These are phyloP conservation scores for Globisporangium mamillatum DNA, from an alignment of 352 stramenopile species.

Conservation along the genomic window DNA sequence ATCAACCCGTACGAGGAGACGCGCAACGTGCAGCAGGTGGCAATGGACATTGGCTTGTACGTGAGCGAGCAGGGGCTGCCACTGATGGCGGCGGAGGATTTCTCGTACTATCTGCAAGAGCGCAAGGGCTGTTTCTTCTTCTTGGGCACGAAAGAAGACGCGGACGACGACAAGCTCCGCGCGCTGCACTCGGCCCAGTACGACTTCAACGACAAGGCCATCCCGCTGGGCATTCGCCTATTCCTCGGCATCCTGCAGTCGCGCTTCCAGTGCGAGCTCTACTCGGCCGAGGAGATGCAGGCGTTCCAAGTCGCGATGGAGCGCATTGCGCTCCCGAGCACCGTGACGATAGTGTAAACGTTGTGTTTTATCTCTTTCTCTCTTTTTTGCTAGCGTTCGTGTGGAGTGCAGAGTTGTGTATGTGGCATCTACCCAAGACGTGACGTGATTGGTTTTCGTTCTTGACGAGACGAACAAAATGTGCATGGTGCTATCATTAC, in stretches of 20 bases:
- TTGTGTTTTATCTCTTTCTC: neutral
- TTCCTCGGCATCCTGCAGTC: constrained; percentile 74
- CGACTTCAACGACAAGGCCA: constrained; percentile 86
- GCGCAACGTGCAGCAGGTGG: constrained; percentile 72
- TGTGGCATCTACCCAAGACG: neutral
- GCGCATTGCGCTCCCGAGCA: constrained; percentile 41
- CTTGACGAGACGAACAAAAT: too few species aligned
- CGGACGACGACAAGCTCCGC: constrained; percentile 48
- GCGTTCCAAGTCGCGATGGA: constrained; percentile 78
- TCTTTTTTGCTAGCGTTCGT: neutral
- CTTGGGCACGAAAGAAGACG: constrained; percentile 71
- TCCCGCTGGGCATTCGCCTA: constrained; percentile 75
- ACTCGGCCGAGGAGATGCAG: constrained; percentile 68
- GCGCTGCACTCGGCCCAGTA: constrained; percentile 78
- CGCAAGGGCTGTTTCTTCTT: constrained; percentile 87
- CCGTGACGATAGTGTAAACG: constrained; percentile 37
- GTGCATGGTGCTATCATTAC: too few species aligned
- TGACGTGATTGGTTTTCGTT: too few species aligned
- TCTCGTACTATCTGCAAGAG: constrained; percentile 88
- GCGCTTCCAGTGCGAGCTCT: constrained; percentile 63
- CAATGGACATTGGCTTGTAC: constrained; percentile 62
- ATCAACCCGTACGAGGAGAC: constrained; percentile 82
- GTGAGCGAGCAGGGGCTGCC: constrained; percentile 78
- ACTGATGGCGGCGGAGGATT: constrained; percentile 95
- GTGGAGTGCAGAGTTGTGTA: neutral